A percentile compares a stretch with the other conserved stretches of the same genome.
Evolutionary conservation across 306 rosid genomes (phyloP).

Genomic region (Purshia tridentata): DNA sequence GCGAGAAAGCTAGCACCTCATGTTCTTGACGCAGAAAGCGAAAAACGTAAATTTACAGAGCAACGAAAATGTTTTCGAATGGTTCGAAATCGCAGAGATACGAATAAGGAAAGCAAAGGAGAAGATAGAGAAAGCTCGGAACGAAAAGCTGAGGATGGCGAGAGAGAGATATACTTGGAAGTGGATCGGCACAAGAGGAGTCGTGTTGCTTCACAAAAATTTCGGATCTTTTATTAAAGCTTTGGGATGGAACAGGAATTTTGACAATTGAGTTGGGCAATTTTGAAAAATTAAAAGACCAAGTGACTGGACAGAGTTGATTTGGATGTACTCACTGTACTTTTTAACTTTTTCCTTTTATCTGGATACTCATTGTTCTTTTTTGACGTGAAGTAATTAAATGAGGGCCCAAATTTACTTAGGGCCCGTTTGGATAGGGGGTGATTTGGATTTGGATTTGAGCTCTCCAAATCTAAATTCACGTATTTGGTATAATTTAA

Average conservation of each 20-base stretch:
- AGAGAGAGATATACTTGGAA: neutral
- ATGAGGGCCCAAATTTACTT: too few species aligned
- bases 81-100: neutral
- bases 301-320: neutral
- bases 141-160: neutral
- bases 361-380: too few species aligned
- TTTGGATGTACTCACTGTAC: too few species aligned
- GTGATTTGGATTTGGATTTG: too few species aligned
- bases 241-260: constrained; percentile 14
- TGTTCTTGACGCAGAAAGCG: neutral
- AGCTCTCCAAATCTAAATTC: too few species aligned
- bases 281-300: neutral
- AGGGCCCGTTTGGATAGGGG: too few species aligned
- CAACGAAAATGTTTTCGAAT: neutral
- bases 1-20: neutral
- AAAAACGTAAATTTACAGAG: neutral
- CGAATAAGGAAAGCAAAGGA: neutral
- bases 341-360: too few species aligned
- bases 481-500: too few species aligned
- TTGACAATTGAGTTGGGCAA: neutral
- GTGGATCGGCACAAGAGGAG: neutral
- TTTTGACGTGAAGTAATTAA: too few species aligned
- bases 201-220: neutral
- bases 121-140: neutral
- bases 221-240: constrained; percentile 6